Evolutionary conservation across 768 basidiomycete species (phyloP).

Genomic region (Rhodotorula kratochvilovae): DNA sequence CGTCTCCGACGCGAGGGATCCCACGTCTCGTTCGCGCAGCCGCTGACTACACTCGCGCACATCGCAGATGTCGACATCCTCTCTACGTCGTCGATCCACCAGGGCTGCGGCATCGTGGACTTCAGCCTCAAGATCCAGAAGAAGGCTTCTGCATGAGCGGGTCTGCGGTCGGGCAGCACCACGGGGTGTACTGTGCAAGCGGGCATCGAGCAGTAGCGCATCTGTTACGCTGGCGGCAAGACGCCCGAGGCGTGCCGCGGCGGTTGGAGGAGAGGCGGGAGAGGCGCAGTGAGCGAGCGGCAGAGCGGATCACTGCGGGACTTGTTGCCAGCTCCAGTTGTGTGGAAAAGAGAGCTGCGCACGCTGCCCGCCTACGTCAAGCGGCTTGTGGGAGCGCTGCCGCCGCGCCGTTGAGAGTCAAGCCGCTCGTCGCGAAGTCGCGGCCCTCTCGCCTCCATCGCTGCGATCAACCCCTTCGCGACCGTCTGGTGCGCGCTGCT

Average conservation of each 20-base stretch:
- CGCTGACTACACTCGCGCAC: not conserved
- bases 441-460: no score
- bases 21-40: not conserved
- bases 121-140: conserved; percentile 82
- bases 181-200: not conserved
- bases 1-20: no score
- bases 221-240: no score
- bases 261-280: not conserved
- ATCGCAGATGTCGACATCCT: conserved; percentile 82
- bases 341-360: not conserved
- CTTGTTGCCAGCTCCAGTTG: not conserved
- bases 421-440: not conserved
- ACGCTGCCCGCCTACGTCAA: not conserved
- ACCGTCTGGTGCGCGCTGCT: not conserved
- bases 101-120: conserved; percentile 82
- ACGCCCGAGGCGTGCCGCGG: no score
- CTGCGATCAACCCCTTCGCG: no score
- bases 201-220: no score
- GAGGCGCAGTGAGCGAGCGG: no score
- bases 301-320: not conserved
- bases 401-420: not conserved
- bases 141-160: not conserved
- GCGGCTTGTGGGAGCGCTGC: no score
- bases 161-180: no score
- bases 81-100: conserved; percentile 83